phyloP scores from a whole-genome alignment of 192 early-diverging fungal genomes.

The Umbelopsis isabellina region DNA sequence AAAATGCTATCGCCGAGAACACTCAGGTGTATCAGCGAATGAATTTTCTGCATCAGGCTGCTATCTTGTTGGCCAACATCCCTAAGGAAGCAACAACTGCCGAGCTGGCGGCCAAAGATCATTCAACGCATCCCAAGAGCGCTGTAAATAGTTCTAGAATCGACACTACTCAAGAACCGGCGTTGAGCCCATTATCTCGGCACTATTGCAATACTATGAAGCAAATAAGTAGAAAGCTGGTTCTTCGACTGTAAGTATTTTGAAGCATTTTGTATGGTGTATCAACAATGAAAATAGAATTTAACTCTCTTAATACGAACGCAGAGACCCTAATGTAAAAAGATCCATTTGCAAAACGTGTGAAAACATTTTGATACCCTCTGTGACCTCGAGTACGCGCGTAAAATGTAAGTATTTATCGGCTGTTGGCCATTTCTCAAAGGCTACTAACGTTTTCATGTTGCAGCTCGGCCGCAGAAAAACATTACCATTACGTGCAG shows the following conservation, averaged over 20 bases:
- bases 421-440: neutral
- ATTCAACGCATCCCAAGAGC: neutral
- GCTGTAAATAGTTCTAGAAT: neutral
- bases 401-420: conserved; percentile 38
- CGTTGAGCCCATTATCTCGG: conserved; percentile 33
- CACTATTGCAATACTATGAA: conserved; percentile 56
- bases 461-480: conserved; percentile 40
- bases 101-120: neutral
- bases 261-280: neutral
- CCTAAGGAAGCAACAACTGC: conserved; percentile 12
- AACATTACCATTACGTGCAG: conserved; percentile 39
- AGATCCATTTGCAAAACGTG: conserved; percentile 59
- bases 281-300: neutral
- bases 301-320: neutral
- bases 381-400: conserved; percentile 47
- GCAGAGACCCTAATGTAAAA: conserved; percentile 61
- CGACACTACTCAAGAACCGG: conserved; percentile 1
- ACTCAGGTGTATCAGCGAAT: conserved; percentile 63
- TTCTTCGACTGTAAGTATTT: conserved; percentile 55
- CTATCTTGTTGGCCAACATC: conserved; percentile 57
- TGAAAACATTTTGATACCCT: conserved; percentile 56
- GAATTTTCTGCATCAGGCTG: conserved; percentile 70
- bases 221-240: conserved; percentile 52
- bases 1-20: conserved; percentile 38
- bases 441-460: neutral